phyloP scores from a whole-genome alignment of 305 asterid species.

The Caryopteris hybrid region DNA sequence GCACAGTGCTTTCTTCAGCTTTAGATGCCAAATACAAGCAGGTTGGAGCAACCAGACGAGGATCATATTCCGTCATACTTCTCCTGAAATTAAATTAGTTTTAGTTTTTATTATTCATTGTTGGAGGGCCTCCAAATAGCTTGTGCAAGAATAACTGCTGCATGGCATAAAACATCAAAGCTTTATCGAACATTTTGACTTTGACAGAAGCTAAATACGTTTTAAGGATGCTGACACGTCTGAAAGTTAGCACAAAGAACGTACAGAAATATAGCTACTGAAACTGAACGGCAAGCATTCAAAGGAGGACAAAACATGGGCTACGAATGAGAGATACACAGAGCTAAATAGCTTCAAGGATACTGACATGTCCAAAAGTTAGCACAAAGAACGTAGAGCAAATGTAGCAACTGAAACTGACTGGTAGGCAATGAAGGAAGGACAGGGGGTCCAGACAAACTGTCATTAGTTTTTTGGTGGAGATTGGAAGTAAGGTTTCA shows the following conservation, averaged over 20 bases:
- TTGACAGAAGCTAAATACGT: not conserved
- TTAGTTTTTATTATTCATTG: not conserved
- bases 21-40: conserved; percentile 96
- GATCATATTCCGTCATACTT: conserved; percentile 88
- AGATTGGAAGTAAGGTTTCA: no score
- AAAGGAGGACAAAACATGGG: not conserved
- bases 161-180: not conserved
- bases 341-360: not conserved
- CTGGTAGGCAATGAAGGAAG: not conserved
- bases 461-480: no score
- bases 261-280: not conserved
- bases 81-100: conserved; percentile 42
- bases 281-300: not conserved
- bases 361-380: not conserved
- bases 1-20: conserved; percentile 97
- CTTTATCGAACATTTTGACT: not conserved
- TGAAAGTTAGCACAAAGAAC: not conserved
- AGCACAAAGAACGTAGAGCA: not conserved
- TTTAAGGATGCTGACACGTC: not conserved
- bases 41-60: conserved; percentile 89
- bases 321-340: no score
- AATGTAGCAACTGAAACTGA: not conserved
- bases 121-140: not conserved
- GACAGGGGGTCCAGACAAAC: no score
- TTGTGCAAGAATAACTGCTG: not conserved